Evolutionary conservation across 163 green algal genomes (phyloP), one percentile per base, ranked within the genome.

Genomic region (Picocystis sp.): DNA sequence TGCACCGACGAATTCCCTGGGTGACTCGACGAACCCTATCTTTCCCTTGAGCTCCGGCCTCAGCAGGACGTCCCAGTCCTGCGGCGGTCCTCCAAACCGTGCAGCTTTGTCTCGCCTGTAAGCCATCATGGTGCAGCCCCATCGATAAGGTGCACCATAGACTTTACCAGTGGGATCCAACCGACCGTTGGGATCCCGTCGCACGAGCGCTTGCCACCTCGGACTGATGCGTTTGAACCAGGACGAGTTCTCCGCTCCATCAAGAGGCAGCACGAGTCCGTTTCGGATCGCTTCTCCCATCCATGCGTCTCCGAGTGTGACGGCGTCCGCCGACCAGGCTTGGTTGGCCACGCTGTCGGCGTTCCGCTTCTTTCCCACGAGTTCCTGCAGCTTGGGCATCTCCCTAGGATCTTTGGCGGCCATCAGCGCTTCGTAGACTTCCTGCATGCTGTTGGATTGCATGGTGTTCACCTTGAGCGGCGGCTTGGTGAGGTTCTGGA

Each of bases 1-100:
- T 5, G 47, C 47, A 22, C 51, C 63, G 0, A 70, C 25, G 45
- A 69, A 67, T 50, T 83, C 74, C 12, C 77, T 55, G 1, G 75
- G 66, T 1, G 61, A 74, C n/a, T 86, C 78, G 3, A 72, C 43
- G 25, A 84, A 75, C 11, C 61, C 81, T 2, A 91, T 46, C 15
- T 66, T 53, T 13, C 72, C 64, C 15, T 55, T 44, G 14, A 87
- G 62, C 14, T 38, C 21, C 9, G 78, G 70, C 64, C 82, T 72
- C 58, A 92, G 60, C 60, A 90, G 65, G 65, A 89, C 81, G 1
- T 29, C 15, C 81, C 81, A 91, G 63, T 83, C 76, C 15, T 47
- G 0, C 11, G 11, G 5, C 52, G 57, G 15, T 23, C 29, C 29
- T 12, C 29, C 29, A 38, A 38, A 38, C 29, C 29, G 29, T 45